Base-by-base conservation (phyloP, 495 filamentous ascomycete species). In the Lichina pygmaea region DNA sequence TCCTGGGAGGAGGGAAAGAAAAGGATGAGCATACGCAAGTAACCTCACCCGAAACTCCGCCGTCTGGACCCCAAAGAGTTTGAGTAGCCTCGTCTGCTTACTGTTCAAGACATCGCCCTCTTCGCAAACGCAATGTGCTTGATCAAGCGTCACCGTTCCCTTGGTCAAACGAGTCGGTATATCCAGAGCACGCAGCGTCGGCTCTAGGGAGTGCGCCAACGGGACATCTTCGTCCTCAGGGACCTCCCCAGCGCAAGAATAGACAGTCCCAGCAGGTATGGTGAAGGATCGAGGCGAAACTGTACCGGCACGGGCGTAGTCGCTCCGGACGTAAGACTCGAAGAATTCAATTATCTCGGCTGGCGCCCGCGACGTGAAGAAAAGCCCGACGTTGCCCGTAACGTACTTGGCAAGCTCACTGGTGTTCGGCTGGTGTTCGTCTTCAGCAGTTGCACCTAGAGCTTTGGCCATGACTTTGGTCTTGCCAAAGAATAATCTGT, bases 381-480 rank as follows among this genome's bases (percentile, higher is more conserved):
- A 68, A 10, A 97, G 71, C 42, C 89, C 89, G 50, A 93, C 81
- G 48, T 77, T 74, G 51, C 89, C 89, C 49, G 63, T 39, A 39
- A 39, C 11, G 5, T 39, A 39, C 36, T 46, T 49, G 15, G 48
- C 38, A 9, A 97, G 75, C 39, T 61, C 59, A 59, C 73, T 66
- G 54, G 86, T 67, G 54, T 77, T 75, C 41, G 75, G 68, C 51
- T 79, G 77, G 60, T 80, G 73, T 60, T 83, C 80, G 53, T 73
- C 72, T 54, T 82, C 80, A 51, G 73, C 63, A 47, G 62, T 74
- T 40, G 65, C 64, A 52, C 86, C 86, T 9, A 97, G 77, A 44
- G 89, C 83, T 62, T 82, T 78, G 48, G 82, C 78, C 79, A 93
- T 95, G 55, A 94, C 85, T 64, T 94, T 94, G 42, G 86, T 95